phyloP scores from a whole-genome alignment of 176 grass and related monocot species.

The Rhynchospora pubera region DNA sequence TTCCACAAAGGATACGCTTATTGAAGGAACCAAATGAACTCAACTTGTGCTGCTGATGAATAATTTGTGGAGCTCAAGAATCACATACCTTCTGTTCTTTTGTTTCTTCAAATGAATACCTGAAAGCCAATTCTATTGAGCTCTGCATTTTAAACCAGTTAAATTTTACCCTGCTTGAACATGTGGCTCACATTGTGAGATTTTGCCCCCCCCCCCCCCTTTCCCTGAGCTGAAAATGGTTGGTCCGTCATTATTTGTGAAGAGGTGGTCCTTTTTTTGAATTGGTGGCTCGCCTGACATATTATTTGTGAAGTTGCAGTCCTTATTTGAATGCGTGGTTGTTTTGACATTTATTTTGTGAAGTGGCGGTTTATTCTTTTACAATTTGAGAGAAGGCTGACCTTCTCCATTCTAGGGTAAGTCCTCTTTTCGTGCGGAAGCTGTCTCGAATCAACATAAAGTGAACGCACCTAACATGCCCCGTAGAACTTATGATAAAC shows the following conservation, averaged over 20 bases:
- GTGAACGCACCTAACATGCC: not conserved
- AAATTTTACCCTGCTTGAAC: not conserved
- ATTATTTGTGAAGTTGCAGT: not conserved
- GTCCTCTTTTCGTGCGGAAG: not conserved
- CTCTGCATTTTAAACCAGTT: not conserved
- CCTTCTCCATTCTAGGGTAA: not conserved
- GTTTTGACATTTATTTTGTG: not conserved
- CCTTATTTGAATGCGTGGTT: not conserved
- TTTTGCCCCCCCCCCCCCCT: not conserved
- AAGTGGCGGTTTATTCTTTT: not conserved
- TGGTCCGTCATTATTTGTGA: not conserved
- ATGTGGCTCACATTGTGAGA: not conserved
- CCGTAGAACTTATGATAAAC: not conserved
- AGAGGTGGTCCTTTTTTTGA: not conserved
- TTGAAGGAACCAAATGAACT: not conserved
- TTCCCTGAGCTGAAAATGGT: not conserved
- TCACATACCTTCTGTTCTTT: not conserved
- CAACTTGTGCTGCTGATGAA: not conserved
- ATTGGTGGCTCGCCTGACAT: not conserved
- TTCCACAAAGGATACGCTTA: not conserved
- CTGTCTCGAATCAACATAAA: not conserved
- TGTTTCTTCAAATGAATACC: not conserved
- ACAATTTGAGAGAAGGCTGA: slow-evolving; percentile 6
- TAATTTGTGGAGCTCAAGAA: slow-evolving; percentile 6
- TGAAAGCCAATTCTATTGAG: not conserved